These are phyloP conservation scores for Puccinia novopanici DNA, from an alignment of 1,284 basidiomycete genomes.

Conservation along the genomic window DNA sequence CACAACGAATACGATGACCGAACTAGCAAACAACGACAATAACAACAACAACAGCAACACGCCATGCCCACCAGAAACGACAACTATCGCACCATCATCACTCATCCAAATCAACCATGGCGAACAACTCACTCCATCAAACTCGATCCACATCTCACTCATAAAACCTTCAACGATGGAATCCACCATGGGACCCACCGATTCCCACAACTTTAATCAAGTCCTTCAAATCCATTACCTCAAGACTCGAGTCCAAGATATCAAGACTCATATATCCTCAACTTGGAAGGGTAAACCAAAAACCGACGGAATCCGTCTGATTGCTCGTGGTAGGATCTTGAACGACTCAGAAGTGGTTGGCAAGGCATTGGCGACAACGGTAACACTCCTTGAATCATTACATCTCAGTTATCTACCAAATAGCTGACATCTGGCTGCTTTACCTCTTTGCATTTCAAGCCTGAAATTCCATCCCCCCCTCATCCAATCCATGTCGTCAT, in stretches of 20 bases:
- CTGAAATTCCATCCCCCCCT: conserved; percentile 23
- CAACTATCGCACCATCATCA: not conserved
- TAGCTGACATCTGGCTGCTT: not conserved
- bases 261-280: conserved; percentile 43
- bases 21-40: not conserved
- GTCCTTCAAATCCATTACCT: conserved; percentile 18
- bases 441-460: not conserved
- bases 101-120: conserved; percentile 38
- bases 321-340: conserved; percentile 46
- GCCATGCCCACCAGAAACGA: not conserved
- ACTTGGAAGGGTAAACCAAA: conserved; percentile 50
- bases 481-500: conserved; percentile 50
- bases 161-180: conserved; percentile 38
- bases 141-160: conserved; percentile 39
- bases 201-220: conserved; percentile 13
- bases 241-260: conserved; percentile 39
- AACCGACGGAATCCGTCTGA: conserved; percentile 42
- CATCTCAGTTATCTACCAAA: not conserved
- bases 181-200: conserved; percentile 6
- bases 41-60: not conserved
- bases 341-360: conserved; percentile 39
- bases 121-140: conserved; percentile 25
- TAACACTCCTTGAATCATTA: conserved; percentile 5
- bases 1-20: not conserved
- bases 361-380: conserved; percentile 14